Base-by-base conservation (phyloP, 2,329 filamentous ascomycete genomes). In the Phialophora macrospora region DNA sequence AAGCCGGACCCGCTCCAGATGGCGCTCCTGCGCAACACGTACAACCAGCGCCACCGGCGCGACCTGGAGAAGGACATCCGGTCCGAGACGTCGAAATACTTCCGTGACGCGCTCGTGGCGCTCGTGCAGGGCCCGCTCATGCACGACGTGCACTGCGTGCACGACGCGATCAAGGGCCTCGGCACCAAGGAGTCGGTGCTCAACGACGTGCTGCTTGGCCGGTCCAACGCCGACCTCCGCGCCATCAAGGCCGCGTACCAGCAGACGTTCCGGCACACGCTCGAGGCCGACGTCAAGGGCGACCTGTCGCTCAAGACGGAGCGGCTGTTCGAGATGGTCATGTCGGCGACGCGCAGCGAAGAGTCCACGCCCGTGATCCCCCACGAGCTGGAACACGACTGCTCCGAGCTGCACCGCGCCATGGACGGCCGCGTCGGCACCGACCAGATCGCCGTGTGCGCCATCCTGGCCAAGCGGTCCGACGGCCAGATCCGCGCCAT, bases 281-380 rank as follows among this genome's bases (percentile, higher is more conserved):
- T 98, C 0, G 89, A 93, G 72, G 80, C 82, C 12, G 90, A 90
- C 62, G 86, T 98, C 69, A 87, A 87, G 70, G 86, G 84, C 22
- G 94, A 98, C 71, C 81, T 98, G 22, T 94, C 90, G 71, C 86
- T 91, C 77, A 95, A 95, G 79, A 97, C 94, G 0, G 88, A 93
- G 76, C 83, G 88, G 22, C 88, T 97, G 72, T 98, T 97, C 80
- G 81, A 90, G 76, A 90, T 95, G 78, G 89, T 97, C 26, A 81
- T 96, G 48, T 83, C 87, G 34, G 92, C 88, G 1, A 87, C 84
- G 57, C 86, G 93, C 46, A 86, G 88, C 44, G 93, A 97, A 75
- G 93, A 98, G 69, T 87, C 87, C 1, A 83, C 86, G 0, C 92
- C 91, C 0, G 84, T 95, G 2, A 84, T 89, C 57, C 90, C 88